phyloP scores from a whole-genome alignment of 331 rosid genomes.

The Phaseolus coccineus region DNA sequence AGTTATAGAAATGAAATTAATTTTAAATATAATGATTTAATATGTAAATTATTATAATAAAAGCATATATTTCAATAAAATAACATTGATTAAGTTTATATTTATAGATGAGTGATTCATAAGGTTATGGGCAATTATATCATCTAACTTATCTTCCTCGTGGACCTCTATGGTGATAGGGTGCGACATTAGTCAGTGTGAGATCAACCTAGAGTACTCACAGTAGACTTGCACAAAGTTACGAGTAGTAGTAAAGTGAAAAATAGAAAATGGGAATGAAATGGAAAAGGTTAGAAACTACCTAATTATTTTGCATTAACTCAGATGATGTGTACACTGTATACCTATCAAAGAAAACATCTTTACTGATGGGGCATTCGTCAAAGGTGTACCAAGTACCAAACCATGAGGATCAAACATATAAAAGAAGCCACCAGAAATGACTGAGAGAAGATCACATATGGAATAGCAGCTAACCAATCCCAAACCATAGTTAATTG shows the following conservation, averaged over 20 bases:
- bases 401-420: conserved; percentile 92
- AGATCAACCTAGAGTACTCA: conserved; percentile 25
- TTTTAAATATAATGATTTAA: no score
- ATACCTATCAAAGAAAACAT: conserved; percentile 89
- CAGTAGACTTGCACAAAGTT: conserved; percentile 7
- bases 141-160: no score
- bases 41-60: no score
- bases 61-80: no score
- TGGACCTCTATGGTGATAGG: no score
- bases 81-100: no score
- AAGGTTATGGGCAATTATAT: no score
- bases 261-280: conserved; percentile 11
- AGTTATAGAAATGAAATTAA: no score
- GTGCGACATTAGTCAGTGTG: not conserved
- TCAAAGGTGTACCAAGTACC: conserved; percentile 76
- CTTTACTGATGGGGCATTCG: conserved; percentile 77
- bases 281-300: conserved; percentile 14
- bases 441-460: conserved; percentile 80
- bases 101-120: no score
- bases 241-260: conserved; percentile 8
- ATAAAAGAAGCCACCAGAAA: conserved; percentile 90
- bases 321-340: conserved; percentile 26
- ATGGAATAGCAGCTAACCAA: conserved; percentile 83
- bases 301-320: conserved; percentile 30
- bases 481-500: conserved; percentile 91